Evolutionary conservation across 805 yeast species (phyloP), one percentile per base, ranked within the genome.

Genomic region (Candida ipomoeae): DNA sequence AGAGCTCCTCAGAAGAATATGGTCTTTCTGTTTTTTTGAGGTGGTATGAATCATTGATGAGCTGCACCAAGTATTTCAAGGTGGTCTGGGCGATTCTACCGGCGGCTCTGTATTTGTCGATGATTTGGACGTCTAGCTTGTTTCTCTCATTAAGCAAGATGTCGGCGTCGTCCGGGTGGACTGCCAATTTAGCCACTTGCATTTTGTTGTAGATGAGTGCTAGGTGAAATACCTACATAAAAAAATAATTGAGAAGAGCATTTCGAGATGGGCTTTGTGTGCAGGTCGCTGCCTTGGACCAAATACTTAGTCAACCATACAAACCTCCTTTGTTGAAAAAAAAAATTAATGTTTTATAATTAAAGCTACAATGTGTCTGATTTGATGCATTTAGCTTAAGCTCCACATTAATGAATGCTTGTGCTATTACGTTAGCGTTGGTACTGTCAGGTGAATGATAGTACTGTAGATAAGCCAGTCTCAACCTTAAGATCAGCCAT

Each of bases 81-180:
- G 89, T 85, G 18, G 96, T 85, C 70, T 91, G 97, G 3, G 94
- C 73, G 59, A 90, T 83, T 68, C 87, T 89, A 44, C 96, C 97
- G 4, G 96, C 96, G 46, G 83, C 75, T 69, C 96, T 80, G 70
- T 91, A 90, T 70, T 90, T 91, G 58, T 85, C 92, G 26, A 89
- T 64, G 10, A 85, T 84, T 15, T 77, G 53, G 31, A 75, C 83
- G 57, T 74, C 75, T 56, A 89, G 76, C 39, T 82, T 78, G 66
- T 89, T 89, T 65, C 82, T 88, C 55, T 84, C 84, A 58, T 82
- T 83, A 57, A 89, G 75, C 52, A 89, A 76, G 57, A 84, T 71
- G 59, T 86, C 84, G 47, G 87, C 84, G 62, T 87, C 94, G 60
- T 81, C 85, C 62, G 81, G 83, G 49, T 87, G 84, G 56, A 85